Evolutionary conservation across 2,329 filamentous ascomycete genomes (phyloP), one percentile per base, ranked within the genome.

Genomic region (Calonectria honghensis): DNA sequence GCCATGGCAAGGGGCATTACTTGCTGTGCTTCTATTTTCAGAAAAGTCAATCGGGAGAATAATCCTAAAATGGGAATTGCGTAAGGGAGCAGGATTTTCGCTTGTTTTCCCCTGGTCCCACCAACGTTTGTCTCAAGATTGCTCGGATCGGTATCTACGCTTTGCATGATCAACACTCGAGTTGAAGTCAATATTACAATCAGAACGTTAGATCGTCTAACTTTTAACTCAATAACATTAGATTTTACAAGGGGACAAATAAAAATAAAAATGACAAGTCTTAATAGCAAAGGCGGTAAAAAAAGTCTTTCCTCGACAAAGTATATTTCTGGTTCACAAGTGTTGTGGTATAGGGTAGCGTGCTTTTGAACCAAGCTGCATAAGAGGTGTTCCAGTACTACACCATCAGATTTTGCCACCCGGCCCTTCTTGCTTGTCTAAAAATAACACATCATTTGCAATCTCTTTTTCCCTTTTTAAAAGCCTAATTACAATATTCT

Each of bases 401-500:
- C 57, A 63, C 37, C 37, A 41, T 31, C 37, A 63, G 7, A 7
- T 20, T 27, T 24, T 39, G 24, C 16, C 57, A 63, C 41, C 57
- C 57, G 57, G 57, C 57, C 37, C 57, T 63, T 63, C 16, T 27
- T 37, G 9, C 14, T 27, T 27, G 13, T 27, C 27, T 39, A 20
- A 39, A 27, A 63, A 41, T 63, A 41, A 29, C 27, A 27, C 24
- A 63, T 45, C 39, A 29, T 63, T 24, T 29, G 13, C n/a, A 45
- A 63, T 41, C 27, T 63, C 57, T 13, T 63, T 61, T 63, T 31
- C 39, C 24, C 4, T 41, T 41, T 63, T 41, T 20, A 41, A 63
- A 63, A 39, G 13, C 2, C n/a, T 24, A 63, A 41, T 16, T 41
- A 16, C 57, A 63, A 63, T 63, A 63, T 41, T 41, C 57, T 41